phyloP scores from a whole-genome alignment of 495 filamentous ascomycete species.

The Tuber calosporum region DNA sequence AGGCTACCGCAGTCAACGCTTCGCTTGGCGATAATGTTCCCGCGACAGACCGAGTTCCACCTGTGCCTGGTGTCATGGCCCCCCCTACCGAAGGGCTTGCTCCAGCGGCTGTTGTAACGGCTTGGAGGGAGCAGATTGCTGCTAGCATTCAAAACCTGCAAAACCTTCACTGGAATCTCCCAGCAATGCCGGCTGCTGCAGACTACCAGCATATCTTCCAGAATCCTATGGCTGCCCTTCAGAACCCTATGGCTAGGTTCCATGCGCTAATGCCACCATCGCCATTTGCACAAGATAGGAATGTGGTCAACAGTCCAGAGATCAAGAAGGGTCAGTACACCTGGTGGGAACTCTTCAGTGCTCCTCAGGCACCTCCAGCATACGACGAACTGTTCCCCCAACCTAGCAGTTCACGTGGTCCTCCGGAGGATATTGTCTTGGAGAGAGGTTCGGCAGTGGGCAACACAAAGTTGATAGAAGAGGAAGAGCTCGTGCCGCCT shows the following conservation, averaged over 20 bases:
- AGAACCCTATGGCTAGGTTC: slow-evolving; percentile 67
- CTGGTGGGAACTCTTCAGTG: slow-evolving; percentile 64
- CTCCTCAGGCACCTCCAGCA: slow-evolving; percentile 58
- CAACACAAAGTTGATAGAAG: slow-evolving; percentile 47
- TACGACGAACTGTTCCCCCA: slow-evolving; percentile 75
- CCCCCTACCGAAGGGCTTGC: slow-evolving; percentile 45
- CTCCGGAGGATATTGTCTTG: slow-evolving; percentile 47
- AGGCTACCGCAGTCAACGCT: slow-evolving; percentile 43
- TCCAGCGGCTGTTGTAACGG: slow-evolving; percentile 57
- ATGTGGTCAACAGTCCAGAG: slow-evolving; percentile 45
- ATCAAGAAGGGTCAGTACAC: slow-evolving; percentile 52
- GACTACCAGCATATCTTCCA: slow-evolving; percentile 42
- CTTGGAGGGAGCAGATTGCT: slow-evolving; percentile 65
- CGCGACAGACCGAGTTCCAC: slow-evolving; percentile 41
- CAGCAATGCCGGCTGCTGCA: slow-evolving; percentile 53
- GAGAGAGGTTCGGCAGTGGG: slow-evolving; percentile 58
- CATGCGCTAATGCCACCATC: slow-evolving; percentile 65
- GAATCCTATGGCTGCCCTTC: slow-evolving; percentile 33
- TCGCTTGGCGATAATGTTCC: slow-evolving; percentile 44
- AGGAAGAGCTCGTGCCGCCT: slow-evolving; percentile 46
- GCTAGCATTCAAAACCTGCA: slow-evolving; percentile 75
- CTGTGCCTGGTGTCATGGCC: slow-evolving; percentile 38
- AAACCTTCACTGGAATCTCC: slow-evolving; percentile 59
- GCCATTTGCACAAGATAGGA: slow-evolving; percentile 46
- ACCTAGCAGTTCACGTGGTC: slow-evolving; percentile 36